Conservation (phyloP, 495 filamentous ascomycete genomes). For the Aspergillus hancockii region DNA sequence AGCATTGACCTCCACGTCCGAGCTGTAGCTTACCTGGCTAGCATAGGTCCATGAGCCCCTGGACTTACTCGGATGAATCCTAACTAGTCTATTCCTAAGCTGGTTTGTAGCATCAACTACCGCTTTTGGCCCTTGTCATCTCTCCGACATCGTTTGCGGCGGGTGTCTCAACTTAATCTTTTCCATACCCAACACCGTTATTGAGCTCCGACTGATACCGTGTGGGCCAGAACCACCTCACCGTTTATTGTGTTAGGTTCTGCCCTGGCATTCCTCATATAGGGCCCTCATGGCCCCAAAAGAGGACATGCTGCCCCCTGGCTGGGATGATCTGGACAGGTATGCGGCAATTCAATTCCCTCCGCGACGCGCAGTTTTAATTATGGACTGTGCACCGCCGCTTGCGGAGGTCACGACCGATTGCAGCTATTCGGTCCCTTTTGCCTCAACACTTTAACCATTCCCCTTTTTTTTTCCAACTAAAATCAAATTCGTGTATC, state of each 20-base stretch:
- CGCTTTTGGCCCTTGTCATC: constrained; percentile 18
- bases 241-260: constrained; percentile 12
- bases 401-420: constrained; percentile 2
- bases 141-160: constrained; percentile 26
- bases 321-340: constrained; percentile 52
- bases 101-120: constrained; percentile 18
- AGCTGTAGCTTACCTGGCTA: constrained; percentile 2
- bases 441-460: background rate
- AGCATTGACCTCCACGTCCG: constrained; percentile 5
- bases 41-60: background rate
- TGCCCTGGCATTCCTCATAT: constrained; percentile 39
- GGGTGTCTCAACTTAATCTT: constrained; percentile 9
- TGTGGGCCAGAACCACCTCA: constrained; percentile 16
- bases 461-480: background rate
- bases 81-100: background rate
- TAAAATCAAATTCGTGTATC: background rate
- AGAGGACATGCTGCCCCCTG: constrained; percentile 50
- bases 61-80: background rate
- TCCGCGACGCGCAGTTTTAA: constrained; percentile 12
- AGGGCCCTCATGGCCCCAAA: constrained; percentile 51
- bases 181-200: constrained; percentile 6
- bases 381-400: constrained; percentile 11
- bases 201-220: constrained; percentile 8
- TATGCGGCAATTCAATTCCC: constrained; percentile 24
- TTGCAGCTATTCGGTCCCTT: background rate